These are phyloP conservation scores for Fusarium sp. DNA, from an alignment of 2,329 filamentous ascomycete species.

Conservation along the genomic window DNA sequence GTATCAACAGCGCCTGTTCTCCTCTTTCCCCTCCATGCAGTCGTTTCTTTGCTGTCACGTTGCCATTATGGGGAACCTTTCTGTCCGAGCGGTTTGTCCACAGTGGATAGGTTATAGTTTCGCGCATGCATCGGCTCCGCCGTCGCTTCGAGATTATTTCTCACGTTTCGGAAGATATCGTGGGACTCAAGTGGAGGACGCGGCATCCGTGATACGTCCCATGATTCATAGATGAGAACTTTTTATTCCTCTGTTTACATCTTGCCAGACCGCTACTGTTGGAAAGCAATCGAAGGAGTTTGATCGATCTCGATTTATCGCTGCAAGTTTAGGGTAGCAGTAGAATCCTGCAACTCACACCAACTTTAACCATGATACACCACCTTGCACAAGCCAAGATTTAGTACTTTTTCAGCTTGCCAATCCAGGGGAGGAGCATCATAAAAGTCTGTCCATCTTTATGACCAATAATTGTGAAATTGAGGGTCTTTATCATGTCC, in stretches of 20 bases:
- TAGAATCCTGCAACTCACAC: constrained; percentile 2
- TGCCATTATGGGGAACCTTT: constrained; percentile 22
- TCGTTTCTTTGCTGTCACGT: constrained; percentile 11
- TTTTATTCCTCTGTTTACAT: background rate
- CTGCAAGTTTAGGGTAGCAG: constrained; percentile 30
- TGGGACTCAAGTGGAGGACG: constrained; percentile 22
- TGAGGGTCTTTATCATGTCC: constrained; percentile 18
- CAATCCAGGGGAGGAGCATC: background rate
- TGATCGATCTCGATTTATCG: background rate
- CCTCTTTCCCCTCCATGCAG: background rate
- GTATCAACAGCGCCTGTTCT: constrained; percentile 20
- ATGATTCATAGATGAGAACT: constrained; percentile 29
- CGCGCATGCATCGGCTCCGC: constrained; percentile 32
- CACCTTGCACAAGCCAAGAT: constrained; percentile 11
- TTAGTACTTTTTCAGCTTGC: background rate
- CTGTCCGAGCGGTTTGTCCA: constrained; percentile 29
- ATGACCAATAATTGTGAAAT: constrained; percentile 34
- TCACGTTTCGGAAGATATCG: constrained; percentile 17
- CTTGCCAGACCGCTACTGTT: constrained; percentile 13
- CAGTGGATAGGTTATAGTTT: constrained; percentile 29
- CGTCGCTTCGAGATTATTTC: constrained; percentile 9
- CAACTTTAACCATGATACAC: background rate
- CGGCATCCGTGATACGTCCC: background rate
- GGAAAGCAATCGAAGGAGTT: background rate
- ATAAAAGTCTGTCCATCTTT: constrained; percentile 26